Percentiles rank a stretch among this genome's conserved stretches.
phyloP scores from a whole-genome alignment of 176 grass and related monocot species.

The Aegilops speltoides region DNA sequence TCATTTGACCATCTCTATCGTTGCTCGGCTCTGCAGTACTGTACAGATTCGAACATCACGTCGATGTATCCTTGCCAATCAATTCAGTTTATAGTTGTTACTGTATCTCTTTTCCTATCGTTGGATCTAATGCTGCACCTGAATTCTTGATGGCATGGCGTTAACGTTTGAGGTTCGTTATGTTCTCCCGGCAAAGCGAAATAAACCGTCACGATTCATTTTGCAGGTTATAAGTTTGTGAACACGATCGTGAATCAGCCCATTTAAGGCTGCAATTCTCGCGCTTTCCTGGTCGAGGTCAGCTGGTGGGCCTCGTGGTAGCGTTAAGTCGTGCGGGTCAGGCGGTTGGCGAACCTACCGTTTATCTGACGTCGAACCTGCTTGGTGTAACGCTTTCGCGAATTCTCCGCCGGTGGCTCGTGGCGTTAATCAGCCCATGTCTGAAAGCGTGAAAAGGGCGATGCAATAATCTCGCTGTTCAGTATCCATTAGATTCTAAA shows the following conservation, averaged over 20 bases:
- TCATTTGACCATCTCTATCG: not conserved
- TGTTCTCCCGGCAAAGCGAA: slow-evolving; percentile 42
- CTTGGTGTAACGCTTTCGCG: slow-evolving; percentile 37
- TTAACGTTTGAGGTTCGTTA: slow-evolving; percentile 29
- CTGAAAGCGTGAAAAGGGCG: slow-evolving; percentile 33
- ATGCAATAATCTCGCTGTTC: slow-evolving; percentile 42
- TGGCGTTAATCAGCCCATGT: slow-evolving; percentile 39
- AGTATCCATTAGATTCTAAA: slow-evolving; percentile 30
- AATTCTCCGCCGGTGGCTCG: slow-evolving; percentile 22
- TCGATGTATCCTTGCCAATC: not conserved
- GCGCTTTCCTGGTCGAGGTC: slow-evolving; percentile 97
- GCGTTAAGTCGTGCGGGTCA: slow-evolving; percentile 75
- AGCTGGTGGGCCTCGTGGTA: slow-evolving; percentile 78
- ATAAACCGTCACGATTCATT: slow-evolving; percentile 79
- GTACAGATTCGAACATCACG: slow-evolving; percentile 9
- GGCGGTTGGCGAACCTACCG: slow-evolving; percentile 53
- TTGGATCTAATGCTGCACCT: slow-evolving; percentile 27
- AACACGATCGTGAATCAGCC: slow-evolving; percentile 95
- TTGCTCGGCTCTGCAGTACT: not conserved
- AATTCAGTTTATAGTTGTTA: not conserved
- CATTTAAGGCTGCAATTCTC: slow-evolving; percentile 97
- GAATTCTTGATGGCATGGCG: slow-evolving; percentile 20
- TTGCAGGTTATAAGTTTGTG: slow-evolving; percentile 99
- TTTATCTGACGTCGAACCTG: slow-evolving; percentile 43
- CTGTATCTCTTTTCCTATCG: not conserved